Base-by-base conservation (phyloP, 208 protist species). In the Leishmania mexicana region DNA sequence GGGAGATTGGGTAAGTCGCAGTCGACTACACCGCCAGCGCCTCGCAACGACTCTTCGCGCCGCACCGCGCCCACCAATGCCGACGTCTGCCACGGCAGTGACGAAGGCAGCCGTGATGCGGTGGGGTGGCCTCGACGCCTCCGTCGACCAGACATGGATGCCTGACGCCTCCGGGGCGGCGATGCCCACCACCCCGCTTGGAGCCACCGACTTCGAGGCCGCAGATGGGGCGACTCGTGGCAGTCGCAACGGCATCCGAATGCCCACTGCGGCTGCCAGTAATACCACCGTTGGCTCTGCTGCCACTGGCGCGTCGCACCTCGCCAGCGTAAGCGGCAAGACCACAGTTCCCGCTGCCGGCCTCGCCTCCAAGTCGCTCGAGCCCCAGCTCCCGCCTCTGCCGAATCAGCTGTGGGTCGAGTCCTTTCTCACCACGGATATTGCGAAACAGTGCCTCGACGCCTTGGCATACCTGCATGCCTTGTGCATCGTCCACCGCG, bases 401-500 rank as follows among this genome's bases (percentile, higher is more conserved):
- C 35, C 80, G 38, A 74, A 78, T n/a, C 80, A 76, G 49, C 60
- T 87, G 19, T 92, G 92, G 90, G 82, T 97, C 8, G 90, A 94
- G 64, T 95, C 93, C 2, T 96, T 94, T 42, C 80, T 90, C 17
- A 92, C 96, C 51, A 88, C 81, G 1, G 90, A 97, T 87, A 90
- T 93, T 24, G 81, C 90, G 57, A 89, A 85, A 35, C 96, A 99
- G 83, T 90, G 91, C 67, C 90, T 97, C 19, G 92, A 94, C 38
- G 97, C 85, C 2, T 83, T 99, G 4, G 86, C 86, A 8, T 97
- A 98, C 82, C 83, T 98, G 67, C 96, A 98, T 82, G 83, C 83
- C n/a, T 82, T 88, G 40, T 78, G 76, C 72, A 95, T 99, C 58
- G 65, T 98, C 31, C 97, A 99, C 83, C 91, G 97, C 57, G 97